Evolutionary conservation across 2,329 filamentous ascomycete species (phyloP), one percentile per base, ranked within the genome.

Genomic region (Alternaria atra): DNA sequence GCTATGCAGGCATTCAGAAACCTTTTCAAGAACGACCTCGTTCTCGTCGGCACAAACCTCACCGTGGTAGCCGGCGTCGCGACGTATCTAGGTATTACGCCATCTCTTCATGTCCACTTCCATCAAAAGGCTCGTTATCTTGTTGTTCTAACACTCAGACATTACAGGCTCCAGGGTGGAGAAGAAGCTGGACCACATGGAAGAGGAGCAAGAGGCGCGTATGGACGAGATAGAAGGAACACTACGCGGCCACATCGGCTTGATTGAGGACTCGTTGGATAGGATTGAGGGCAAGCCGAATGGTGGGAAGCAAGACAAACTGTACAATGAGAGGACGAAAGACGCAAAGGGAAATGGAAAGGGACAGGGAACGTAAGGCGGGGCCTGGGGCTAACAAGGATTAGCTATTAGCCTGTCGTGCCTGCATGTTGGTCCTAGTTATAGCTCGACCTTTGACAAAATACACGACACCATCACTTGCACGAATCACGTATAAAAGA

Each of bases 221-320:
- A 73, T 82, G 67, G 81, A 83, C 53, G 81, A 83, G 61, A 72
- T 83, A 13, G 82, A 83, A 62, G 81, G 81, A 10, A 83, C 81
- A 6, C 62, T 83, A 30, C 62, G 81, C 58, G 81, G 81, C 0
- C 81, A 83, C 47, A 82, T 83, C 59, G 82, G 81, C 0, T 46
- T 82, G 35, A 83, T 83, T 30, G 81, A 84, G 61, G 81, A 83
- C 43, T 73, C 78, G 7, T 61, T 83, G 34, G 80, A 83, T 60
- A 68, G 81, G 6, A 61, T 83, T 13, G 82, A 84, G 59, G 77
- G 77, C 13, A 80, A 79, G 64, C 66, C 58, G 4, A 73, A 75
- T 52, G 69, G 69, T 51, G 67, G 73, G 51, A 76, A 74, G 58
- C 68, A 78, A 20, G 67, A 77, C 65, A 80, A 79, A 63, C 68